Conservation (phyloP, 2,329 filamentous ascomycete species). For the Sporothrix euskadiensis region DNA sequence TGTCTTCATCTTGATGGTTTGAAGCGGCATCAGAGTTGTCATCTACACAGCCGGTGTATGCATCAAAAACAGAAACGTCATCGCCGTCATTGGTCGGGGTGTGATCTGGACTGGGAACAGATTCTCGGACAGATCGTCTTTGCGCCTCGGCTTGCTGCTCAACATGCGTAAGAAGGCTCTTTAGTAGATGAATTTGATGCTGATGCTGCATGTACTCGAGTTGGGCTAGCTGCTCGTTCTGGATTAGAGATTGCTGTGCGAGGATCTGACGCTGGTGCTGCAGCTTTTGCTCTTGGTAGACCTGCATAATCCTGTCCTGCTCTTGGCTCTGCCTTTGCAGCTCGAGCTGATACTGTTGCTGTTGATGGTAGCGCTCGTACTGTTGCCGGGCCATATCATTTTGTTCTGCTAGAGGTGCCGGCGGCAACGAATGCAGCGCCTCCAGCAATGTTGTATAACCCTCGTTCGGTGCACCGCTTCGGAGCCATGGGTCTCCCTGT, state of each 20-base stretch:
- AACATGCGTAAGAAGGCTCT: background rate
- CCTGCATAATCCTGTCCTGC: slow-evolving; percentile 1
- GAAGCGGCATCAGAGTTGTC: background rate
- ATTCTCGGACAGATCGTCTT: background rate
- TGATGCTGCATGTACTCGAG: slow-evolving; percentile 13
- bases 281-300: background rate
- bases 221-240: background rate
- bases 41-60: too few relatives aligned
- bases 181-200: background rate
- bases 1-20: background rate
- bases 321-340: slow-evolving; percentile 14
- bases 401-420: background rate
- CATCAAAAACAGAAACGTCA: background rate
- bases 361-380: slow-evolving; percentile 5
- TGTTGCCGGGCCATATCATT: background rate
- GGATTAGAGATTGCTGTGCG: background rate
- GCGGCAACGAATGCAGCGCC: background rate
- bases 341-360: slow-evolving; percentile 18
- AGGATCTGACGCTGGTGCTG: slow-evolving; percentile 19
- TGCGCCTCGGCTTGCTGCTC: background rate
- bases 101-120: background rate
- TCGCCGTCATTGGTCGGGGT: background rate
- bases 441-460: background rate
- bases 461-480: background rate
- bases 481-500: background rate